Percentiles rank a stretch among this genome's conserved stretches.
Conservation (phyloP, 2,329 filamentous ascomycete species). For the Onygena corvina region DNA sequence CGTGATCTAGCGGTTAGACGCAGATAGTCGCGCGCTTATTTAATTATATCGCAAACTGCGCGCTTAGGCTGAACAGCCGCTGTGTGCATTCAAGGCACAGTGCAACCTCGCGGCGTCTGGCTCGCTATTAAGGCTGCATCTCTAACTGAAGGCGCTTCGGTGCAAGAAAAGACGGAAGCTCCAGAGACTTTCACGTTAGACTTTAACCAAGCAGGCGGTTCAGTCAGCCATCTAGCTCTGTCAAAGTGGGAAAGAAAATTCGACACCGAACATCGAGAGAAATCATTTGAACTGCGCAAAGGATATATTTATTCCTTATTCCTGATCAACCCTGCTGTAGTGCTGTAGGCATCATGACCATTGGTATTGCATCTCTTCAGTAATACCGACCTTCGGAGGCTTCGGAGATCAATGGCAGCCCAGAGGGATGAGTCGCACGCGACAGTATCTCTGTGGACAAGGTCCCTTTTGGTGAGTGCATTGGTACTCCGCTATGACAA, state of each 20-base stretch:
- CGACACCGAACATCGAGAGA: background rate
- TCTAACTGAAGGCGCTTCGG: too few relatives aligned
- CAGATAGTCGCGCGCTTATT: background rate
- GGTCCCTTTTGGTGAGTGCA: conserved; percentile 28
- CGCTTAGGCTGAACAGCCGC: too few relatives aligned
- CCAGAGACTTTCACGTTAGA: background rate
- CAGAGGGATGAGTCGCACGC: conserved; percentile 22
- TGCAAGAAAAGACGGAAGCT: too few relatives aligned
- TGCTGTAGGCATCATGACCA: conserved; percentile 1
- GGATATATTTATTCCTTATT: background rate
- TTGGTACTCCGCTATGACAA: conserved; percentile 10
- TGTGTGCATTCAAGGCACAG: too few relatives aligned
- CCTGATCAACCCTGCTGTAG: background rate
- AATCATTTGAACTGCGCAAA: background rate
- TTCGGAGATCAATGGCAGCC: conserved; percentile 14
- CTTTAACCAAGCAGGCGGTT: background rate
- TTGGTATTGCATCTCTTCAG: background rate
- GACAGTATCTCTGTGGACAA: conserved; percentile 33
- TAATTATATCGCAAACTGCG: background rate
- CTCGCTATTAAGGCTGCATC: too few relatives aligned
- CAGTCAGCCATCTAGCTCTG: too few relatives aligned
- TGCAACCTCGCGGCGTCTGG: too few relatives aligned
- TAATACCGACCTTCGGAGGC: background rate
- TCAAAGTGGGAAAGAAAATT: background rate
- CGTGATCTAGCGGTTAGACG: background rate